These are phyloP conservation scores for Citrullus mucosospermus DNA, from an alignment of 306 rosid species.

Conservation along the genomic window DNA sequence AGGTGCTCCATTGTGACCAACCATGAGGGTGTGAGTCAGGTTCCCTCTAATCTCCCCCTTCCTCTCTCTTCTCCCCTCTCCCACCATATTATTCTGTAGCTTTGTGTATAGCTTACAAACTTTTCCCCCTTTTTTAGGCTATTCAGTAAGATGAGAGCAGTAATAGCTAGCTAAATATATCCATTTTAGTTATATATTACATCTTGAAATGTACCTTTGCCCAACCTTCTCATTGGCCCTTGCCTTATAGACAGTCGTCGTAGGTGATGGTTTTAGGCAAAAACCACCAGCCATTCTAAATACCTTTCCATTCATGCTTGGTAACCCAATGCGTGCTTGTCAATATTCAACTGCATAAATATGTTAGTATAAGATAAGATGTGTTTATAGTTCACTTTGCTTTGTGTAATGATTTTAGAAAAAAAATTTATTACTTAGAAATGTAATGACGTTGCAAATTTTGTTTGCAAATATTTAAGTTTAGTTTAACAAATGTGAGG, in stretches of 20 bases:
- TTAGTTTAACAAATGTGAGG: not conserved
- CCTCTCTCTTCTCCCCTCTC: not conserved
- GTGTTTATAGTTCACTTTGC: not conserved
- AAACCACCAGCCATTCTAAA: not conserved
- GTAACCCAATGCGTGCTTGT: not conserved
- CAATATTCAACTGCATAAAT: not conserved
- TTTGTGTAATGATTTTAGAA: not conserved
- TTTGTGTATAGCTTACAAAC: not conserved
- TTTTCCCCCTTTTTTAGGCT: not conserved
- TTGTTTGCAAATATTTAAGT: too few species aligned
- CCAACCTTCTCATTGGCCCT: not conserved
- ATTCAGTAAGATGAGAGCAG: not conserved
- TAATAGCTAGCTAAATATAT: not conserved
- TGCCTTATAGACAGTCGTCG: conserved; percentile 8
- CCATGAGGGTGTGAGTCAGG: not conserved
- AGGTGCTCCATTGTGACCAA: conserved; percentile 15
- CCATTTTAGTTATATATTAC: not conserved
- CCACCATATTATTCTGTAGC: not conserved
- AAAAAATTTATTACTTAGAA: too few species aligned
- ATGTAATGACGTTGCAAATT: not conserved
- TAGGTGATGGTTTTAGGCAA: not conserved
- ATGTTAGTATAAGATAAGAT: not conserved
- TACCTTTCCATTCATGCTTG: conserved; percentile 1
- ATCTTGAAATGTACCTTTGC: conserved; percentile 25
- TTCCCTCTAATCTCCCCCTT: not conserved